A percentile compares a stretch with the other conserved stretches of the same genome.
Evolutionary conservation across 75 land plant species (phyloP).

Genomic region (Selaginella moellendorffii): DNA sequence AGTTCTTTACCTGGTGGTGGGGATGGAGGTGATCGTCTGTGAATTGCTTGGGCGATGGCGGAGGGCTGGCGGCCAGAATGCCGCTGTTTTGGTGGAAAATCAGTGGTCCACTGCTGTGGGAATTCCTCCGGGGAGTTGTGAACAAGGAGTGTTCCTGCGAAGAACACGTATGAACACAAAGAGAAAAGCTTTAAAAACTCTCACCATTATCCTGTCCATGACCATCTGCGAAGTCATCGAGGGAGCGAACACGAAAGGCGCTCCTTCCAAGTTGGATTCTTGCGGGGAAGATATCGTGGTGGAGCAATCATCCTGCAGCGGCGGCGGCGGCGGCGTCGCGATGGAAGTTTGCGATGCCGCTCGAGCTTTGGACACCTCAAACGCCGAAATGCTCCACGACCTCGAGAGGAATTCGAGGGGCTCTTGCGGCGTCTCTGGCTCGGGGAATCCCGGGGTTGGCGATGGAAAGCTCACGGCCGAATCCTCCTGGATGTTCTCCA

Average conservation of each 20-base stretch:
- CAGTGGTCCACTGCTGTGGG: conserved; percentile 74
- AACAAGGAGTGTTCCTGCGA: conserved; percentile 61
- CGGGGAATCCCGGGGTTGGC: neutral
- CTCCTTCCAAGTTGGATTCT: conserved; percentile 8
- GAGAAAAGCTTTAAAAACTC: too few species aligned
- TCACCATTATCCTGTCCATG: conserved; percentile 68
- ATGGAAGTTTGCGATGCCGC: neutral
- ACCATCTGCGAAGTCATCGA: conserved; percentile 74
- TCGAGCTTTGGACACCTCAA: conserved; percentile 19
- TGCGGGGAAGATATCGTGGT: too few species aligned
- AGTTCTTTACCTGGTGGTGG: too few species aligned
- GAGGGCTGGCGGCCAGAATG: conserved; percentile 34
- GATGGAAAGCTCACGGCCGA: neutral
- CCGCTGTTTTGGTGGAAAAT: conserved; percentile 19
- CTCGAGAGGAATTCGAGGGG: conserved; percentile 91
- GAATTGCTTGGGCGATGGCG: conserved; percentile 41
- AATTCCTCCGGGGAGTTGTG: conserved; percentile 50
- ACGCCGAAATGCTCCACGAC: conserved; percentile 79
- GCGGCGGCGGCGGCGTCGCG: neutral
- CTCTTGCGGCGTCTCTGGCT: conserved; percentile 71
- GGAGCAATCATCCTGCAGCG: conserved; percentile 4
- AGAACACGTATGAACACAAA: too few species aligned
- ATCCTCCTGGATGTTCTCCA: neutral
- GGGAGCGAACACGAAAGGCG: conserved; percentile 60
- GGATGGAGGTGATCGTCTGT: conserved; percentile 32